Conservation (phyloP, 331 rosid species). For the Rosa hybrid region DNA sequence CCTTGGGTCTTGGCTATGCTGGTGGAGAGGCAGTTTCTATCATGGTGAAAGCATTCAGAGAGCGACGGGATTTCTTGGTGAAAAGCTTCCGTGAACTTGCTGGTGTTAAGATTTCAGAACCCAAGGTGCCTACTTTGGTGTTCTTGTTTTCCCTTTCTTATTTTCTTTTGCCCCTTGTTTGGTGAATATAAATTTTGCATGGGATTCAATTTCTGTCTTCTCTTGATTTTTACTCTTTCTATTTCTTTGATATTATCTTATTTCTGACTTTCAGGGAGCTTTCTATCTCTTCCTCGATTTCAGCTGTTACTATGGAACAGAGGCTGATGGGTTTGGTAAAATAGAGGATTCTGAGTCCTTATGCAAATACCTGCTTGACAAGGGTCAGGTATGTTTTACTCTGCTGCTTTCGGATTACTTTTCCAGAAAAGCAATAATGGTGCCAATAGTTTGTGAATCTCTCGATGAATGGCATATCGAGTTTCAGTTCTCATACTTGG, state of each 20-base stretch:
- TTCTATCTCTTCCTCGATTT: conserved; percentile 86
- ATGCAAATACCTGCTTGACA: conserved; percentile 74
- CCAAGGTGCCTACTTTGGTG: conserved; percentile 47
- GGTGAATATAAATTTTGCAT: not conserved
- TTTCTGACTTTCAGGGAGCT: conserved; percentile 69
- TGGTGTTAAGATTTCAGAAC: conserved; percentile 79
- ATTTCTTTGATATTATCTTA: not conserved
- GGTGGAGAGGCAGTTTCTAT: conserved; percentile 77
- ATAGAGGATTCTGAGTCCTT: conserved; percentile 79
- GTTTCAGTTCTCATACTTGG: conserved; percentile 4
- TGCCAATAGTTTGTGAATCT: not conserved
- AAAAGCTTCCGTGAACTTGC: conserved; percentile 67
- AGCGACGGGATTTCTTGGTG: conserved; percentile 85
- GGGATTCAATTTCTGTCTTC: not conserved
- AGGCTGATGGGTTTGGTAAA: conserved; percentile 81
- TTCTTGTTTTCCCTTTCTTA: not conserved
- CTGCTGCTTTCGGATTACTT: not conserved
- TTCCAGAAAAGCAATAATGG: not conserved
- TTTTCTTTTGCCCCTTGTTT: not conserved
- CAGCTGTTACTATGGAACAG: conserved; percentile 79
- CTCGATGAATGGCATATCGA: not conserved
- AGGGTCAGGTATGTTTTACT: conserved; percentile 67
- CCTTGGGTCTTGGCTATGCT: conserved; percentile 84
- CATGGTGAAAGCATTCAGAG: conserved; percentile 90
- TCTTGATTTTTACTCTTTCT: not conserved